Evolutionary conservation across 2,329 filamentous ascomycete genomes (phyloP).

Genomic region (Trichoderma sp.): DNA sequence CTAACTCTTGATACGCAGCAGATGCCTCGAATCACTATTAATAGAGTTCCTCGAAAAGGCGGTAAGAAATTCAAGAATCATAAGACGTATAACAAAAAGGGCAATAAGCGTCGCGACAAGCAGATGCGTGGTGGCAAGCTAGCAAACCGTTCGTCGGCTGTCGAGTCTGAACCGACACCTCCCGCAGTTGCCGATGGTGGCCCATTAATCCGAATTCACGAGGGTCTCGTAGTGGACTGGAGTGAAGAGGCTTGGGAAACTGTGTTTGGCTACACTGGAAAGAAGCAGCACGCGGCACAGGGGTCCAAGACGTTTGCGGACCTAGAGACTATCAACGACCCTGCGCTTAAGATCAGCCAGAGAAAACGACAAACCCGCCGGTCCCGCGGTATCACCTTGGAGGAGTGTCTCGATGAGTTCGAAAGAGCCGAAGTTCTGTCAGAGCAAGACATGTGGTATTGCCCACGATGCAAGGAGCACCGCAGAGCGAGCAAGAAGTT

Average conservation of each 20-base stretch:
- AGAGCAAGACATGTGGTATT: slow-evolving; percentile 97
- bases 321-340: slow-evolving; percentile 58
- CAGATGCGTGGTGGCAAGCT: slow-evolving; percentile 43
- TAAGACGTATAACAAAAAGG: slow-evolving; percentile 53
- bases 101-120: slow-evolving; percentile 51
- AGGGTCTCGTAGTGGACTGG: slow-evolving; percentile 90
- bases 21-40: slow-evolving; percentile 24
- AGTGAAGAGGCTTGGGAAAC: slow-evolving; percentile 66
- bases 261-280: slow-evolving; percentile 61
- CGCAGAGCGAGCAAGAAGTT: slow-evolving; percentile 93
- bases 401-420: slow-evolving; percentile 92
- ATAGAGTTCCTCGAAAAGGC: slow-evolving; percentile 35
- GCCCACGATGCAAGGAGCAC: slow-evolving; percentile 91
- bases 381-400: slow-evolving; percentile 71
- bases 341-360: slow-evolving; percentile 66
- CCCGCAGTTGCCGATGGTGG: slow-evolving; percentile 51
- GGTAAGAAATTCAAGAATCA: slow-evolving; percentile 52
- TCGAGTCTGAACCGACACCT: slow-evolving; percentile 42
- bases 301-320: slow-evolving; percentile 61
- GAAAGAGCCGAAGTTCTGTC: slow-evolving; percentile 92
- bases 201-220: slow-evolving; percentile 74
- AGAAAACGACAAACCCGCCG: slow-evolving; percentile 58
- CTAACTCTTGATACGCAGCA: slow-evolving; percentile 5
- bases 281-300: slow-evolving; percentile 48
- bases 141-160: slow-evolving; percentile 35